Evolutionary conservation across 768 basidiomycete genomes (phyloP), one percentile per base, ranked within the genome.

Genomic region (Tulasnella sp.): DNA sequence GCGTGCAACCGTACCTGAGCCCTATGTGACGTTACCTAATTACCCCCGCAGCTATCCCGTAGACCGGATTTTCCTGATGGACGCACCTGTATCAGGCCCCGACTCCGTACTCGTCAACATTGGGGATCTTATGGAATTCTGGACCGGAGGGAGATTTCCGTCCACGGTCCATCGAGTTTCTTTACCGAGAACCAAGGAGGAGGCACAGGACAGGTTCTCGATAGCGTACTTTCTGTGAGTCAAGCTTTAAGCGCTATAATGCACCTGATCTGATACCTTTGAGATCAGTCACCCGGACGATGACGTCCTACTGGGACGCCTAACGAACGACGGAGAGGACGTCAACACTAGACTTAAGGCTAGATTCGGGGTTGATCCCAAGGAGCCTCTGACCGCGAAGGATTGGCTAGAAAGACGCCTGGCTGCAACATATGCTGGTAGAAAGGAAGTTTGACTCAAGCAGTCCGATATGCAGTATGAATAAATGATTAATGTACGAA

Each of bases 161-260:
- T 77, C 76, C 17, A 77, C 77, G 4, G 19, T 72, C 16, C 77
- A 77, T 64, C 75, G 77, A 14, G 77, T 77, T n/a, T 70, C 72
- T 16, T 63, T 75, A 63, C 77, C 77, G 22, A 37, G 74, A 17
- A 72, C 69, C n/a, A 64, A 47, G 8, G 74, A 72, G 22, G 72
- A 69, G 12, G 72, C 73, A 11, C 17, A 39, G 5, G 64, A 75
- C 5, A 62, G 77, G 52, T 75, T 74, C 68, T 77, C 77, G 7
- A 77, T 77, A 17, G 77, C 76, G 32, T 77, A 73, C 68, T 77
- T 77, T 67, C 47, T 77, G 62, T 74, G 36, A n/a, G 74, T 39
- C n/a, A 39, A n/a, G 11, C 32, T 34, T 35, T 16, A 41, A n/a
- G 22, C 16, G 3, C 8, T 0, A 2, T 5, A 36, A 22, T 16